Evolutionary conservation across 768 basidiomycete genomes (phyloP).

Genomic region (Trametes cinnabarina): DNA sequence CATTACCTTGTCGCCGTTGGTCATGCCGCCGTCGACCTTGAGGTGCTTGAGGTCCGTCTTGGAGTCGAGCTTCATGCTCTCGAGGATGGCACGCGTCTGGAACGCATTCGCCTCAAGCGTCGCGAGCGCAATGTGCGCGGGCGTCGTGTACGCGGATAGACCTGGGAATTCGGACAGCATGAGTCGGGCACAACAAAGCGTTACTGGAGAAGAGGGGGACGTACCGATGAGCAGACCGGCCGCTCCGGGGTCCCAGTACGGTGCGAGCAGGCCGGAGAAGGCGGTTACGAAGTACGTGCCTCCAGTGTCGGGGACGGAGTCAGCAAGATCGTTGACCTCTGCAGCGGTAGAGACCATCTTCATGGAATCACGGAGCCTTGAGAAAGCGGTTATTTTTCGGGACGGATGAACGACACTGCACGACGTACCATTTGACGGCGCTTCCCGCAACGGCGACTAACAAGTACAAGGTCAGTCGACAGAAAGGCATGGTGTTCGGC

Average conservation of each 20-base stretch:
- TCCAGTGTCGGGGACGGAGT: slow-evolving; percentile 71
- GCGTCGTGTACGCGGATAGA: slow-evolving; percentile 84
- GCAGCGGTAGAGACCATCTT: slow-evolving; percentile 71
- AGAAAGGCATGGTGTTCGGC: not conserved
- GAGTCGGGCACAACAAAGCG: not conserved
- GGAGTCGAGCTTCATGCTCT: slow-evolving; percentile 94
- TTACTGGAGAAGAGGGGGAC: too few species aligned
- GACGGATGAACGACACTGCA: not conserved
- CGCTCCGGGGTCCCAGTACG: slow-evolving; percentile 96
- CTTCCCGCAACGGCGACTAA: slow-evolving; percentile 91
- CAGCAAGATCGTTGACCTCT: slow-evolving; percentile 85
- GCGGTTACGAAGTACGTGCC: slow-evolving; percentile 97
- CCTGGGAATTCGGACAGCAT: slow-evolving; percentile 38
- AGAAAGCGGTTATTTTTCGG: not conserved
- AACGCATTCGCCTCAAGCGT: slow-evolving; percentile 95
- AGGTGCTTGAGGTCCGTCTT: slow-evolving; percentile 74
- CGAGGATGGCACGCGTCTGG: slow-evolving; percentile 92
- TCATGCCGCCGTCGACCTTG: slow-evolving; percentile 99
- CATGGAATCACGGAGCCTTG: slow-evolving; percentile 87
- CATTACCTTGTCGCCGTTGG: slow-evolving; percentile 90
- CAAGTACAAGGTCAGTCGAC: not conserved
- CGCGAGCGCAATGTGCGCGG: slow-evolving; percentile 90
- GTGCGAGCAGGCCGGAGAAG: slow-evolving; percentile 93
- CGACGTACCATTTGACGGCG: slow-evolving; percentile 80
- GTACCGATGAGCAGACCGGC: slow-evolving; percentile 80